Percentiles rank a stretch among this genome's conserved stretches.
Conservation (phyloP, 148 eudicot genomes). For the Oxyria digyna region DNA sequence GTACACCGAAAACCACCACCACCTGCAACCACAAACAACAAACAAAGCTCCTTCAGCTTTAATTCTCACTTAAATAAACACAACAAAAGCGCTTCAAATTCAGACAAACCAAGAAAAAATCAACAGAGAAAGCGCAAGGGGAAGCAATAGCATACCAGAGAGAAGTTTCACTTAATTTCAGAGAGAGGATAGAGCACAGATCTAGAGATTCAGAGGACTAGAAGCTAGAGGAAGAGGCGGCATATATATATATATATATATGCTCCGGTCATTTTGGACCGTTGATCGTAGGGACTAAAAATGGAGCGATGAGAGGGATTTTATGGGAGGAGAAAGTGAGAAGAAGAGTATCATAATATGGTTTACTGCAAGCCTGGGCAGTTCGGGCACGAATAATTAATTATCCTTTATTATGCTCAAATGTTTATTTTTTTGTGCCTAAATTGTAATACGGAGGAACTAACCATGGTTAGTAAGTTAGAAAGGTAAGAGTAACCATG, state of each 20-base stretch:
- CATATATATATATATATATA: too few relatives aligned
- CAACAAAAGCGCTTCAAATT: background rate
- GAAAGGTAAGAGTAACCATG: background rate
- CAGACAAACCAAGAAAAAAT: background rate
- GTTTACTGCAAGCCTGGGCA: too few relatives aligned
- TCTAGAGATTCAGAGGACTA: background rate
- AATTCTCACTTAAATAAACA: background rate
- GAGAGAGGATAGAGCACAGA: background rate
- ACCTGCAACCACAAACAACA: background rate
- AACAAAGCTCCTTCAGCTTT: background rate
- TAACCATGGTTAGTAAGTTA: conserved; percentile 3
- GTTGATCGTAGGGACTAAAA: conserved; percentile 9
- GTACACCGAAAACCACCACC: background rate
- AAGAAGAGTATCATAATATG: too few relatives aligned
- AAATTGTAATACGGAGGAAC: background rate
- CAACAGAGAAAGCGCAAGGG: background rate
- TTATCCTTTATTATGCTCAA: background rate
- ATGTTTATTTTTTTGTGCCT: background rate
- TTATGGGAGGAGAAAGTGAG: conserved; percentile 2
- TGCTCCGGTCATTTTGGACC: background rate
- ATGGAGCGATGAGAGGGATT: conserved; percentile 5
- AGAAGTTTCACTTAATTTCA: conserved; percentile 2
- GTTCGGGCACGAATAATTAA: too few relatives aligned
- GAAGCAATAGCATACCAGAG: background rate
- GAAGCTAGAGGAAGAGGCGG: background rate